Evolutionary conservation across 2,329 filamentous ascomycete genomes (phyloP).

Genomic region (Scytalidium lignicola): DNA sequence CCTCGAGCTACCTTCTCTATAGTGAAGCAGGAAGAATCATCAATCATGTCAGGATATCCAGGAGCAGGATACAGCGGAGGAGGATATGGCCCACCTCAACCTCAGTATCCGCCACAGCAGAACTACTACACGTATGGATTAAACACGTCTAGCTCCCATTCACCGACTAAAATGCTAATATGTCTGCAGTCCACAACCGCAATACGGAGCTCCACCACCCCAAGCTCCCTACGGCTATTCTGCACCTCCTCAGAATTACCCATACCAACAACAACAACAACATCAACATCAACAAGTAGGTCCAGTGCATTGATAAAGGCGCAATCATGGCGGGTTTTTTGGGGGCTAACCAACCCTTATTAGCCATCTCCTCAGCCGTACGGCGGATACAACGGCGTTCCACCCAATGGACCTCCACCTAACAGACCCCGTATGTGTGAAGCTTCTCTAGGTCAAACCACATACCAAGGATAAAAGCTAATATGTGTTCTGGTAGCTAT

Average conservation of each 20-base stretch:
- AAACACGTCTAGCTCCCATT: constrained; percentile 24
- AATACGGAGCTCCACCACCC: constrained; percentile 26
- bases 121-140: constrained; percentile 46
- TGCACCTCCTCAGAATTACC: constrained; percentile 37
- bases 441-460: not conserved
- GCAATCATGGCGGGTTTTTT: not conserved
- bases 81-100: constrained; percentile 38
- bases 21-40: too few species aligned
- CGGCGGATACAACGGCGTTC: constrained; percentile 32
- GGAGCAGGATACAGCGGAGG: constrained; percentile 46
- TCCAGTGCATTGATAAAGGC: not conserved
- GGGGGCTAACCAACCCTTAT: not conserved
- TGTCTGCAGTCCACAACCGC: constrained; percentile 19
- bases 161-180: constrained; percentile 21
- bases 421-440: constrained; percentile 42
- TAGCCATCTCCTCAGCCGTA: constrained; percentile 43
- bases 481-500: constrained; percentile 27
- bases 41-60: constrained; percentile 58
- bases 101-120: constrained; percentile 35
- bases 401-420: constrained; percentile 37
- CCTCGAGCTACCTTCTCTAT: not conserved
- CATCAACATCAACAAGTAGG: constrained; percentile 1
- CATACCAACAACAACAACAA: constrained; percentile 15
- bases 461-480: not conserved
- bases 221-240: constrained; percentile 38